A percentile compares a stretch with the other conserved stretches of the same genome.
These are phyloP conservation scores for Haematococcus lacustris DNA, from an alignment of 139 green algal genomes.

Conservation along the genomic window DNA sequence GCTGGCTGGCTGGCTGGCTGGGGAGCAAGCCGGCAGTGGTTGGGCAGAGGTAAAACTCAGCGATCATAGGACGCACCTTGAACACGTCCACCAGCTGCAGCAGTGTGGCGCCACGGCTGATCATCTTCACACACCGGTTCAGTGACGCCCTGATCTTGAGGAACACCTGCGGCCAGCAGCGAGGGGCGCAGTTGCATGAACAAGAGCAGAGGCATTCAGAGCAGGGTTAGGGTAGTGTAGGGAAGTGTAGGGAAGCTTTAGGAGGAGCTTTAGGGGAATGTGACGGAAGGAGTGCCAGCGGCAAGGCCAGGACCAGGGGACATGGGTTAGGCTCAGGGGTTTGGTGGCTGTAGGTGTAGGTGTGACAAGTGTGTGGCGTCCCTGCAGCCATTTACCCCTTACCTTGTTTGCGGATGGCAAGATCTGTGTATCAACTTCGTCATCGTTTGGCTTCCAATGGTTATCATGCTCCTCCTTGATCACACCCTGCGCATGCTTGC, in stretches of 20 bases:
- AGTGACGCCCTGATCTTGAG: constrained; percentile 76
- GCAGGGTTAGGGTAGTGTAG: too few relatives aligned
- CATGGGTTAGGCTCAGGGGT: too few relatives aligned
- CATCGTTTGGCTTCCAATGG: constrained; percentile 7
- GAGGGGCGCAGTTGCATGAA: constrained; percentile 13
- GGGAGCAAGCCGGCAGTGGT: too few relatives aligned
- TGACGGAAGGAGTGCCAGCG: too few relatives aligned
- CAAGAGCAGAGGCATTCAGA: constrained; percentile 13
- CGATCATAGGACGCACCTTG: constrained; percentile 17
- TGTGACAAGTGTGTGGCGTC: too few relatives aligned
- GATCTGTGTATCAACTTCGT: constrained; percentile 5
- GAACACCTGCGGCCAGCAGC: constrained; percentile 42
- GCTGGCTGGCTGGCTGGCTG: too few relatives aligned
- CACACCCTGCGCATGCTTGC: neutral
- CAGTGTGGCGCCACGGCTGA: constrained; percentile 70
- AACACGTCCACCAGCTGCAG: constrained; percentile 54
- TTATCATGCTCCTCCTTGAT: constrained; percentile 62
- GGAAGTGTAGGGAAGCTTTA: too few relatives aligned
- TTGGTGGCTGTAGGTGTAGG: too few relatives aligned
- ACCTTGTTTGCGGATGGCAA: constrained; percentile 14
- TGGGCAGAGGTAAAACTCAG: too few relatives aligned
- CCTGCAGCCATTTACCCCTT: neutral
- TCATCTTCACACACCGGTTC: constrained; percentile 65
- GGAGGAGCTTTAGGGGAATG: too few relatives aligned
- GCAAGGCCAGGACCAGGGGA: too few relatives aligned